phyloP scores from a whole-genome alignment of 345 rosid genomes.

The Isatis tinctoria region DNA sequence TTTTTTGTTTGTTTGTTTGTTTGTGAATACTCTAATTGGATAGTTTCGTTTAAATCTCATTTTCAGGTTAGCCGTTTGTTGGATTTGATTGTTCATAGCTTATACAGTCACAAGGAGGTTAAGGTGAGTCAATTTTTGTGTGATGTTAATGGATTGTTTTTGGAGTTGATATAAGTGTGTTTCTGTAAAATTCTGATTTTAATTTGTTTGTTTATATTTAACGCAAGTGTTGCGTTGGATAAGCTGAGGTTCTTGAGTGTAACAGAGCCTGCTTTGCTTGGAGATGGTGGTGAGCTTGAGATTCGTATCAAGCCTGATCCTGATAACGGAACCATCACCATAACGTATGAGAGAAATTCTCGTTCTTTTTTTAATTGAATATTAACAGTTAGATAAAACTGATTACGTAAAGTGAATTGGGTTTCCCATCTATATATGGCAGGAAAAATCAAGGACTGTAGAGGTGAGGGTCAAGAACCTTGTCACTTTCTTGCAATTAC shows the following conservation, averaged over 20 bases:
- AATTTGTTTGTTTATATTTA: constrained; percentile 45
- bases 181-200: not conserved
- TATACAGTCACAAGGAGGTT: constrained; percentile 78
- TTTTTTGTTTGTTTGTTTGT: not conserved
- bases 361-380: not conserved
- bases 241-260: constrained; percentile 93
- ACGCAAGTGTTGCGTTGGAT: constrained; percentile 98
- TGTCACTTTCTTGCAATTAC: no score
- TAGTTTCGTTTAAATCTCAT: not conserved
- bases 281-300: constrained; percentile 86
- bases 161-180: not conserved
- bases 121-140: constrained; percentile 45
- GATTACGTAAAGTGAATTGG: no score
- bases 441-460: constrained; percentile 80
- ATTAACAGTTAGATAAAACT: not conserved
- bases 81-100: constrained; percentile 82
- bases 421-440: constrained; percentile 96
- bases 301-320: constrained; percentile 87
- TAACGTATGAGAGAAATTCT: constrained; percentile 44
- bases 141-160: not conserved
- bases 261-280: constrained; percentile 86
- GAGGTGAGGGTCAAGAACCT: no score
- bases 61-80: constrained; percentile 77
- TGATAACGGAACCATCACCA: constrained; percentile 82
- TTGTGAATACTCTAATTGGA: not conserved